These are phyloP conservation scores for Aurantiochytrium sp. DNA, from an alignment of 108 stramenopile species.

Conservation along the genomic window DNA sequence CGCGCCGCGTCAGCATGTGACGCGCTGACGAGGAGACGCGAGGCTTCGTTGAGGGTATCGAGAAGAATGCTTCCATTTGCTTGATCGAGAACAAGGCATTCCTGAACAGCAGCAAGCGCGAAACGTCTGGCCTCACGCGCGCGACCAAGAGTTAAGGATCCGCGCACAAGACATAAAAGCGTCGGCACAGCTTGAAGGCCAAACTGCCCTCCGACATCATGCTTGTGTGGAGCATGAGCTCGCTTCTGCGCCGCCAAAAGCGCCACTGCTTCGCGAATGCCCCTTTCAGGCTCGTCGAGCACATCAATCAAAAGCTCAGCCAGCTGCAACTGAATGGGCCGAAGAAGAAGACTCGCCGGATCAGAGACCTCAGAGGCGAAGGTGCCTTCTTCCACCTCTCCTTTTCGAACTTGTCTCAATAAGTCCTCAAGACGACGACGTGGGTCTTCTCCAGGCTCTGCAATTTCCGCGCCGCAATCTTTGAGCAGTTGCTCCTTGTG, in stretches of 20 bases:
- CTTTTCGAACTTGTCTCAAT: no score
- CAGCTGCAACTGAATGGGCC: neutral
- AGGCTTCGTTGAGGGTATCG: neutral
- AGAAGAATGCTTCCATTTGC: neutral
- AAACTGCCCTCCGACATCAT: neutral
- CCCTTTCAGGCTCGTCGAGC: neutral
- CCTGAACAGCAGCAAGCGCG: neutral
- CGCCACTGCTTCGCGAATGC: neutral
- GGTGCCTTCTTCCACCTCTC: no score
- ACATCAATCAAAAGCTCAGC: neutral
- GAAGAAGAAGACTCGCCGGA: neutral
- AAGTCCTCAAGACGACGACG: no score
- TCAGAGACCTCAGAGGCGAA: no score
- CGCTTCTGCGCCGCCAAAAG: neutral
- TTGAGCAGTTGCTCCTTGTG: no score
- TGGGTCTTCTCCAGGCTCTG: no score
- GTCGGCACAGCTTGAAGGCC: neutral
- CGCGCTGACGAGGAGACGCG: neutral
- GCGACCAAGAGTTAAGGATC: neutral
- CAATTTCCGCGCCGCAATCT: no score
- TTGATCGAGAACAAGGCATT: neutral
- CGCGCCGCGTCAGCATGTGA: neutral
- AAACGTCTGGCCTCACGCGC: neutral
- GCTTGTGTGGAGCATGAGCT: neutral
- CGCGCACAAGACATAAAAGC: neutral